phyloP scores from a whole-genome alignment of 805 yeast genomes.

The Kazachstania viticola region DNA sequence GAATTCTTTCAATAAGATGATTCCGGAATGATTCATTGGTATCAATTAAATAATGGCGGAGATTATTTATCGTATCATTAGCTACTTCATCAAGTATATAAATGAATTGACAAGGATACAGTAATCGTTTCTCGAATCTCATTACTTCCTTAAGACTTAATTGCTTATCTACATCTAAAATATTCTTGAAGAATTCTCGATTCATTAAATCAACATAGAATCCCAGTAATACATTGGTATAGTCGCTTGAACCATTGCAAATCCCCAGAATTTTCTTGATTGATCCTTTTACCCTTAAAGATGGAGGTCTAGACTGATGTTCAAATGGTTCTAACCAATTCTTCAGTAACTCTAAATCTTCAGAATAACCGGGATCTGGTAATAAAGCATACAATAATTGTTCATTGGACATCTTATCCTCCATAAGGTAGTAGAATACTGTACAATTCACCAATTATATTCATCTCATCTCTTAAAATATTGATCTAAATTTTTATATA shows the following conservation, averaged over 20 bases:
- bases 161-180: neutral
- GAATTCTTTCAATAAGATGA: slow-evolving; percentile 6
- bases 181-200: slow-evolving; percentile 11
- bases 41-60: slow-evolving; percentile 19
- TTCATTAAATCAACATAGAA: slow-evolving; percentile 16
- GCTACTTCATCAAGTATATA: slow-evolving; percentile 9
- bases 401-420: slow-evolving; percentile 1
- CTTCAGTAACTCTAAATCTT: slow-evolving; percentile 16
- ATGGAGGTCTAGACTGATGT: slow-evolving; percentile 20
- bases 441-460: no score
- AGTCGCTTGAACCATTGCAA: slow-evolving; percentile 1
- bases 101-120: slow-evolving; percentile 15
- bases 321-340: slow-evolving; percentile 20
- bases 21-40: slow-evolving; percentile 8
- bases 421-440: no score
- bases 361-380: slow-evolving; percentile 3
- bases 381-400: slow-evolving; percentile 1
- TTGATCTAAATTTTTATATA: no score
- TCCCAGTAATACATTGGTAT: slow-evolving; percentile 3
- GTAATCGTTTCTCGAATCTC: slow-evolving; percentile 14
- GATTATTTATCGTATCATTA: slow-evolving; percentile 10
- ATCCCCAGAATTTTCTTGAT: slow-evolving; percentile 6
- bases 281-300: slow-evolving; percentile 12
- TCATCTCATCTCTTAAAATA: no score
- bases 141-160: slow-evolving; percentile 4